Conservation (phyloP, 1,284 basidiomycete species). For the Sutorius eximius region DNA sequence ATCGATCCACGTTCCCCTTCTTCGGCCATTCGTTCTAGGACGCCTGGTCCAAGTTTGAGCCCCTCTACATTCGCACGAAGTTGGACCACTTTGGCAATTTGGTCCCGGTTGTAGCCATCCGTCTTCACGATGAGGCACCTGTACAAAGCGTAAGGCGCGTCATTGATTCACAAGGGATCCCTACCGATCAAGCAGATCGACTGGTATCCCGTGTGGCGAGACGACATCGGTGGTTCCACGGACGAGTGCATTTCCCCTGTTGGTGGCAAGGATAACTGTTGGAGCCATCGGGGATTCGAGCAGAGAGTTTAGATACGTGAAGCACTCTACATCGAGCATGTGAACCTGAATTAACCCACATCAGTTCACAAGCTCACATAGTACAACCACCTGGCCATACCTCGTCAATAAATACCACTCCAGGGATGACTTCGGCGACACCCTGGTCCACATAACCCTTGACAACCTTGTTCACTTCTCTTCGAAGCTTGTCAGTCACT, state of each 20-base stretch:
- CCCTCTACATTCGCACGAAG: constrained; percentile 87
- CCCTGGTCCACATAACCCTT: constrained; percentile 98
- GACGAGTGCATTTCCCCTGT: constrained; percentile 89
- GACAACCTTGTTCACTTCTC: constrained; percentile 98
- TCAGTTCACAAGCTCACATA: background rate
- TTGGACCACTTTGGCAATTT: constrained; percentile 87
- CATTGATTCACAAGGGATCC: constrained; percentile 19
- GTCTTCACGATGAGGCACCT: constrained; percentile 98
- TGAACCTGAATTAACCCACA: constrained; percentile 68
- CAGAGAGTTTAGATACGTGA: constrained; percentile 96
- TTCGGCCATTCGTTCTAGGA: constrained; percentile 78
- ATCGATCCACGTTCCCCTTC: constrained; percentile 86
- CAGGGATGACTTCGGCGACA: constrained; percentile 95
- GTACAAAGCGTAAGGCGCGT: constrained; percentile 14
- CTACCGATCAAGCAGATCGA: constrained; percentile 90
- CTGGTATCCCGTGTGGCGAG: constrained; percentile 91
- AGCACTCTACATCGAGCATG: constrained; percentile 99
- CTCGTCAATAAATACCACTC: constrained; percentile 98
- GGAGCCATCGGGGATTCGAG: constrained; percentile 96
- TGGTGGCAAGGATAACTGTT: constrained; percentile 95
- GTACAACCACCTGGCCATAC: constrained; percentile 43
- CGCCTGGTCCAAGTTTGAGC: constrained; percentile 73
- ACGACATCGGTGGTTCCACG: constrained; percentile 92
- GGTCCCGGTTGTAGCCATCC: constrained; percentile 78
- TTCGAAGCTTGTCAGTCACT: constrained; percentile 93